Evolutionary conservation across 2,329 filamentous ascomycete genomes (phyloP).

Genomic region (Cercospora nicotianae): DNA sequence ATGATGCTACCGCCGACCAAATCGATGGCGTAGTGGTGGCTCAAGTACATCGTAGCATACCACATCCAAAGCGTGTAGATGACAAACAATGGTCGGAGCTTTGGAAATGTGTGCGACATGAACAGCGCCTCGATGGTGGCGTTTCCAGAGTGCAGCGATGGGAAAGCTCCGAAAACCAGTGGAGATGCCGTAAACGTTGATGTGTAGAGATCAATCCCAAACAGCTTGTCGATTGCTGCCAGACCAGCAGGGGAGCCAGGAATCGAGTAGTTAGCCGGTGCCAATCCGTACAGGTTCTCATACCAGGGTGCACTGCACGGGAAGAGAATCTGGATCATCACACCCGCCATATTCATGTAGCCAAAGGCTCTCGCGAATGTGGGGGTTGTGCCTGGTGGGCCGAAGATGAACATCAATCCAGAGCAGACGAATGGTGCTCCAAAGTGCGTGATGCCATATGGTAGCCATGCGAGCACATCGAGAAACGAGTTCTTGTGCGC

Average conservation of each 20-base stretch:
- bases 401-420: conserved; percentile 80
- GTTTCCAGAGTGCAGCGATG: conserved; percentile 85
- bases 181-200: conserved; percentile 88
- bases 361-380: conserved; percentile 86
- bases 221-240: conserved; percentile 82
- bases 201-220: conserved; percentile 90
- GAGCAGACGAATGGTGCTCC: conserved; percentile 79
- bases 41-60: conserved; percentile 98
- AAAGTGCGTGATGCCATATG: conserved; percentile 90
- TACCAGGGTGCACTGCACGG: conserved; percentile 97
- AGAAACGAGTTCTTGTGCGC: conserved; percentile 81
- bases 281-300: conserved; percentile 86
- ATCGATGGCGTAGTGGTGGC: conserved; percentile 95
- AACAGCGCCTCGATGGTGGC: conserved; percentile 88
- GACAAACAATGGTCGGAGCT: conserved; percentile 74
- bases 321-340: conserved; percentile 84
- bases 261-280: conserved; percentile 90
- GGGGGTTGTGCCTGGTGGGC: conserved; percentile 78
- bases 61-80: conserved; percentile 89
- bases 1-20: conserved; percentile 77
- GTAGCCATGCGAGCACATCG: conserved; percentile 87
- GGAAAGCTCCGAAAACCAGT: conserved; percentile 92
- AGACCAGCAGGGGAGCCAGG: conserved; percentile 84
- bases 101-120: conserved; percentile 89
- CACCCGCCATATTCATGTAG: conserved; percentile 86